Evolutionary conservation across 2,329 filamentous ascomycete species (phyloP), one percentile per base, ranked within the genome.

Genomic region (Sarocladium oryzae): DNA sequence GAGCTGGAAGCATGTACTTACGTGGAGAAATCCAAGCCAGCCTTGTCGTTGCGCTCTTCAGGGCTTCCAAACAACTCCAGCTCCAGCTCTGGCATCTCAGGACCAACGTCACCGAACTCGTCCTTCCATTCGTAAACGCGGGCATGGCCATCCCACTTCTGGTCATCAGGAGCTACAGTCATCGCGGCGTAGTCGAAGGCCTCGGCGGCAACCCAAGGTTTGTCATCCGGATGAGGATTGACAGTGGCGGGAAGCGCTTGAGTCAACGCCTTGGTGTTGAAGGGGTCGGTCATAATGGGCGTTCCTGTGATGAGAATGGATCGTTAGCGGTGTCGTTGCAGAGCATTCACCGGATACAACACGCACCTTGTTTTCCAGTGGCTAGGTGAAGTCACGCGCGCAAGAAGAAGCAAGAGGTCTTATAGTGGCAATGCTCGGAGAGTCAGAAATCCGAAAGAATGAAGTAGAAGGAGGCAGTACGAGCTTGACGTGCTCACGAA

Each of bases 61-160:
- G 78, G 75, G 51, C 71, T 65, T 4, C 82, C 82, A 53, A 95
- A 99, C 6, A 99, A 80, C 58, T 85, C 73, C 7, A 77, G 59
- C 71, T 97, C 92, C 0, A 99, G 79, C 45, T 82, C 78, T 0
- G 77, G 72, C 50, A 84, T 78, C 48, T 73, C 74, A 0, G 90
- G 90, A 6, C 86, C 92, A 51, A 99, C 74, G 36, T 97, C 92
- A 2, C 92, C 93, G 58, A 78, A 88, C 2, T 95, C 89, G 10
- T 90, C 89, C 16, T 83, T 77, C 86, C 88, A 97, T 61, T 91
- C 81, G 59, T 97, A 97, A 38, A 86, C 75, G 0, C 64, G 69
- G n/a, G 82, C 84, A 51, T 79, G 78, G 33, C 72, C 66, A 13
- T 75, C 78, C 69, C 75, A 82, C 11, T 33, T 3, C 28, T 48